These are phyloP conservation scores for Neocucurbitaria cava DNA, from an alignment of 2,329 filamentous ascomycete species.

Conservation along the genomic window DNA sequence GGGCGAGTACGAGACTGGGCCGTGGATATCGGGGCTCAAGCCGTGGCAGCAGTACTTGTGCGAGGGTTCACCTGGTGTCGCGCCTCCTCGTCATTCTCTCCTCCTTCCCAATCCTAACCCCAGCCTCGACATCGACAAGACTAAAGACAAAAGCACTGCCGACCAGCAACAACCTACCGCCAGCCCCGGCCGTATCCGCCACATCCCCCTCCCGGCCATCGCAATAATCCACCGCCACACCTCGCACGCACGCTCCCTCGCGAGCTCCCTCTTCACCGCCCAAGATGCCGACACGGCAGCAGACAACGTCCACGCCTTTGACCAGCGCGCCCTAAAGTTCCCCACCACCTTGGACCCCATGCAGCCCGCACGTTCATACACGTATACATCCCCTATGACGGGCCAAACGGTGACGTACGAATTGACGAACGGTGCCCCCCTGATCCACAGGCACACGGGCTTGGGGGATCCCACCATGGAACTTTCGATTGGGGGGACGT, in stretches of 20 bases:
- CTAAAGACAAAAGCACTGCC: no score
- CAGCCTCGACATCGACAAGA: no score
- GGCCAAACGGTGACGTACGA: constrained; percentile 6
- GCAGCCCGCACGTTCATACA: background rate
- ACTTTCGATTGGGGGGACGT: background rate
- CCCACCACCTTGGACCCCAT: background rate
- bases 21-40: constrained; percentile 30
- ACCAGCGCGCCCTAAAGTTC: background rate
- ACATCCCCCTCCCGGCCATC: constrained; percentile 34
- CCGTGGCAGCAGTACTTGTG: constrained; percentile 39
- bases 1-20: constrained; percentile 14
- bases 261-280: background rate
- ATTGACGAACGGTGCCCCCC: constrained; percentile 21
- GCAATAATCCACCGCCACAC: constrained; percentile 32
- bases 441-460: constrained; percentile 13
- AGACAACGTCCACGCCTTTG: constrained; percentile 1
- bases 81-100: background rate
- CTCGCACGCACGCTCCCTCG: constrained; percentile 11
- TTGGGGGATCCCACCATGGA: constrained; percentile 19
- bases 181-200: background rate
- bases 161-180: background rate
- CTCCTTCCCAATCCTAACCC: no score
- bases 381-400: background rate
- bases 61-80: constrained; percentile 24
- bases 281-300: background rate